Conservation (phyloP, 192 early-diverging fungal species). For the Podila clonocystis region DNA sequence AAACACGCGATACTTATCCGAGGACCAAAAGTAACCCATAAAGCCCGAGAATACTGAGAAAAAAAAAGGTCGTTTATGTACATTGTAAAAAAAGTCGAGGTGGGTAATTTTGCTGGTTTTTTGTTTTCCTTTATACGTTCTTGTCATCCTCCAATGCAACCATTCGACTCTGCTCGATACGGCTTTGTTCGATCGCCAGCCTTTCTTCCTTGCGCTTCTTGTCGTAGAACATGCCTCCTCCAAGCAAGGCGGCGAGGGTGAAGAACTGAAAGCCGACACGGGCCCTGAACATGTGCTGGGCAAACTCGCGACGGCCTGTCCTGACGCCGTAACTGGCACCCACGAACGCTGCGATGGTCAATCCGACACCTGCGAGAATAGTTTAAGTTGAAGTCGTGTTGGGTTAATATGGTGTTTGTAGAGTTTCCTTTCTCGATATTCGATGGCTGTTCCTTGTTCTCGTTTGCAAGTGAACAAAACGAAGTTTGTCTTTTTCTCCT, state of each 20-base stretch:
- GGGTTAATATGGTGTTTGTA: not conserved
- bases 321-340: conserved; percentile 51
- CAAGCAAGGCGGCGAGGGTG: conserved; percentile 36
- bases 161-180: conserved; percentile 19
- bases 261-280: conserved; percentile 53
- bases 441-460: not conserved
- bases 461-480: too few relatives aligned
- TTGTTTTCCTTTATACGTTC: conserved; percentile 14
- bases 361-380: conserved; percentile 30
- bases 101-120: not conserved
- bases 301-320: conserved; percentile 51
- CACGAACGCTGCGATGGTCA: conserved; percentile 48
- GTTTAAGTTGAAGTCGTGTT: not conserved
- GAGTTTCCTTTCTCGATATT: not conserved
- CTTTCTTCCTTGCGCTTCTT: conserved; percentile 52
- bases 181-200: conserved; percentile 19
- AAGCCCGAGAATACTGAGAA: too few relatives aligned
- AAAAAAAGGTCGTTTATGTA: not conserved
- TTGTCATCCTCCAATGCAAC: conserved; percentile 24
- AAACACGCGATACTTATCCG: too few relatives aligned
- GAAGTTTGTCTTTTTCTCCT: not conserved
- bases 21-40: too few relatives aligned
- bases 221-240: conserved; percentile 45
- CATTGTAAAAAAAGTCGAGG: not conserved
- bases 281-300: conserved; percentile 51